Conservation (phyloP, 371 early-diverging fungal genomes). For the Cokeromyces recurvatus region DNA sequence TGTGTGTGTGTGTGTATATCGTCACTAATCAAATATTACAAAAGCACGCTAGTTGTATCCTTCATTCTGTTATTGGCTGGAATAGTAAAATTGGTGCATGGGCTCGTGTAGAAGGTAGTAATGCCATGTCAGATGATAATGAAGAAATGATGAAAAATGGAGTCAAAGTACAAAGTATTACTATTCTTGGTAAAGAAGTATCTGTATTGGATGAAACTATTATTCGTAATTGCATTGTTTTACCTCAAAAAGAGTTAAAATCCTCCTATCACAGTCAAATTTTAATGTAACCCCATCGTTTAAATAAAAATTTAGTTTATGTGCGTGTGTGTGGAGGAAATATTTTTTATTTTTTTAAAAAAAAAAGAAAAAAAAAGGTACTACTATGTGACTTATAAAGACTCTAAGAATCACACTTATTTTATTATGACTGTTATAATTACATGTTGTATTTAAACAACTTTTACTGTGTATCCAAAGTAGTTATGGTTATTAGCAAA, state of each 20-base stretch:
- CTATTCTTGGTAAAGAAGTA: slow-evolving; percentile 90
- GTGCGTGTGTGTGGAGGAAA: too few species aligned
- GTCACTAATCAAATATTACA: too few species aligned
- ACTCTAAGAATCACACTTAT: too few species aligned
- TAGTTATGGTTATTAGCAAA: too few species aligned
- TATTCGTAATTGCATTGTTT: slow-evolving; percentile 92
- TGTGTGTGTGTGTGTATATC: too few species aligned
- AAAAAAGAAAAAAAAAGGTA: too few species aligned
- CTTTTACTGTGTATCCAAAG: too few species aligned
- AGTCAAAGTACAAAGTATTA: slow-evolving; percentile 87
- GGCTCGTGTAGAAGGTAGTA: slow-evolving; percentile 91
- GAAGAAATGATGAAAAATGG: slow-evolving; percentile 80
- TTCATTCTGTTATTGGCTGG: slow-evolving; percentile 96
- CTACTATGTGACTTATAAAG: too few species aligned
- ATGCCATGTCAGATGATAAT: slow-evolving; percentile 54
- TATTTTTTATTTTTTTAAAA: too few species aligned
- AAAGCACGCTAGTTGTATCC: slow-evolving; percentile 68
- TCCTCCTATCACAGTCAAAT: slow-evolving; percentile 88
- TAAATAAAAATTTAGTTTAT: too few species aligned
- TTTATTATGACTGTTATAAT: slow-evolving; percentile 81
- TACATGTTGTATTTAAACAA: too few species aligned
- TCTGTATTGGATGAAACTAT: slow-evolving; percentile 84
- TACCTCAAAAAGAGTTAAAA: slow-evolving; percentile 95
- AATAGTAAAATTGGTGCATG: slow-evolving; percentile 89
- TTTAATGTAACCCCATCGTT: slow-evolving; percentile 89